These are phyloP conservation scores for Macrophomina tecta DNA, from an alignment of 2,329 filamentous ascomycete genomes.

Conservation along the genomic window DNA sequence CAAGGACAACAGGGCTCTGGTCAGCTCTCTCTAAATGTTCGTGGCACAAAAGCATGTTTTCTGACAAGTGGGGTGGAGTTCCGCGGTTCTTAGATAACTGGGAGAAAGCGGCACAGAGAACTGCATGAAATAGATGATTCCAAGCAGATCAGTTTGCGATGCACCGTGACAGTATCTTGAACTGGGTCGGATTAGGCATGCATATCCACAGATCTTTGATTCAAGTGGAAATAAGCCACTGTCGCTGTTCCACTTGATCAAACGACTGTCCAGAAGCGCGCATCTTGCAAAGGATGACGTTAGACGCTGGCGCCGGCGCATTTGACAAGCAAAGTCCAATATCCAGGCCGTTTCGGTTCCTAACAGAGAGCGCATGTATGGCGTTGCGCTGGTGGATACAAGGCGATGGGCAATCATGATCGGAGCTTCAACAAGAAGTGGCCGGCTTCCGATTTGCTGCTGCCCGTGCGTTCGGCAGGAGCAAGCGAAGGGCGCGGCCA, in stretches of 20 bases:
- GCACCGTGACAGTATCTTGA: background rate
- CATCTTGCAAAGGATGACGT: background rate
- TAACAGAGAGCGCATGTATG: background rate
- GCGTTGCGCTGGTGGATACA: background rate
- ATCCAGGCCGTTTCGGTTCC: background rate
- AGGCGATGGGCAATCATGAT: background rate
- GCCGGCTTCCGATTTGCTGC: background rate
- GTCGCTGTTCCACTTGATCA: background rate
- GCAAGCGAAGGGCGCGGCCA: background rate
- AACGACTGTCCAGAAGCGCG: background rate
- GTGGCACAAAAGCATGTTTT: constrained; percentile 14
- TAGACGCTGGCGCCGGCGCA: background rate
- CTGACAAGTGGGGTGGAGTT: constrained; percentile 9
- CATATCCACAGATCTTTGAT: background rate
- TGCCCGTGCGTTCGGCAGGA: too few relatives aligned
- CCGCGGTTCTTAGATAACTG: constrained; percentile 18
- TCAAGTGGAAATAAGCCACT: background rate
- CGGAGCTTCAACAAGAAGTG: background rate
- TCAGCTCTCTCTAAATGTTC: constrained; percentile 37
- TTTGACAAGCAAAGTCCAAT: background rate
- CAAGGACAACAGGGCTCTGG: constrained; percentile 51
- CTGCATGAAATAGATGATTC: constrained; percentile 8
- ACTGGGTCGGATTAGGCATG: background rate
- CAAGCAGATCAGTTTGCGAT: background rate
- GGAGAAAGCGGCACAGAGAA: constrained; percentile 6